A percentile compares a stretch with the other conserved stretches of the same genome.
These are phyloP conservation scores for Fusarium virguliforme DNA, from an alignment of 2,329 filamentous ascomycete genomes.

Conservation along the genomic window DNA sequence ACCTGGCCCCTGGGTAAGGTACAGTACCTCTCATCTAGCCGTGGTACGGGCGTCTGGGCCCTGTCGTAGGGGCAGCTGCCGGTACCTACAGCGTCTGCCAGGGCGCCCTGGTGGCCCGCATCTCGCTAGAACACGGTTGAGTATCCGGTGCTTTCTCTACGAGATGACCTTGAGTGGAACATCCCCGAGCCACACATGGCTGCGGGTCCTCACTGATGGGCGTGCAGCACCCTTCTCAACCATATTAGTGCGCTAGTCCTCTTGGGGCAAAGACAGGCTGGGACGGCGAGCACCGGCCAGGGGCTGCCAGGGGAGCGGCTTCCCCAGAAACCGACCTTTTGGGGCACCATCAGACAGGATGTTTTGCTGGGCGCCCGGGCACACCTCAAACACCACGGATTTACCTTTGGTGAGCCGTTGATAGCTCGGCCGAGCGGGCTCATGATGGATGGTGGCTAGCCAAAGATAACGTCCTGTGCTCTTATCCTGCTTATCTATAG, in stretches of 20 bases:
- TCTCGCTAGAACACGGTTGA: conserved; percentile 39
- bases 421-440: conserved; percentile 51
- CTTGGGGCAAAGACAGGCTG: conserved; percentile 44
- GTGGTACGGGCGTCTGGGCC: conserved; percentile 5
- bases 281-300: conserved; percentile 45
- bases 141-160: conserved; percentile 48
- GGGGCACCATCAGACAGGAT: conserved; percentile 51
- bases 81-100: conserved; percentile 43
- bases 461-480: conserved; percentile 11
- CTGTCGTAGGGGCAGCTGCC: conserved; percentile 36
- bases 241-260: conserved; percentile 59
- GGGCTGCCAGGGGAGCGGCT: conserved; percentile 49
- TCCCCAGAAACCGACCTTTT: conserved; percentile 54
- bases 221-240: conserved; percentile 60
- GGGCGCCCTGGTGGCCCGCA: conserved; percentile 31
- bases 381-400: conserved; percentile 17
- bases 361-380: conserved; percentile 43
- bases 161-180: conserved; percentile 37
- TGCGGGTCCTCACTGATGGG: conserved; percentile 46
- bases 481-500: conserved; percentile 42
- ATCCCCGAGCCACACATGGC: conserved; percentile 50
- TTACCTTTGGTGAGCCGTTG: conserved; percentile 44
- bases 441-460: conserved; percentile 6
- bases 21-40: conserved; percentile 22
- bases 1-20: conserved; percentile 32